phyloP scores from a whole-genome alignment of 1,284 basidiomycete genomes.

The Rhodotorula sp. region DNA sequence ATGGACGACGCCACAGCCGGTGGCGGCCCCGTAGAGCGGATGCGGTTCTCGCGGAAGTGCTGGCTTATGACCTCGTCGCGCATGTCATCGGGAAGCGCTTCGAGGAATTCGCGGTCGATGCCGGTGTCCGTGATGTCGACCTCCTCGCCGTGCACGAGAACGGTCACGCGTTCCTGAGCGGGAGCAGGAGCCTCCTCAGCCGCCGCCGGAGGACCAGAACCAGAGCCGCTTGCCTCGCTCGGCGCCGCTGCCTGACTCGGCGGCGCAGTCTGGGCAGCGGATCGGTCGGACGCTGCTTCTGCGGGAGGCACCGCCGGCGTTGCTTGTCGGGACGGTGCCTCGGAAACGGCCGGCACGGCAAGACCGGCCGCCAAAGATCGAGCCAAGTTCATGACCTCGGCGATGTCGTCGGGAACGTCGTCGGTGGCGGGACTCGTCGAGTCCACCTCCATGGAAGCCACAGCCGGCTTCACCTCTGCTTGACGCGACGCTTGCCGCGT shows the following conservation, averaged over 20 bases:
- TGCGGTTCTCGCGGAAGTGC: constrained; percentile 79
- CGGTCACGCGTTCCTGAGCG: constrained; percentile 63
- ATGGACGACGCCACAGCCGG: constrained; percentile 72
- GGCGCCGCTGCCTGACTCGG: neutral
- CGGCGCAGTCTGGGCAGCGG: too few relatives aligned
- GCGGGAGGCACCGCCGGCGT: constrained; percentile 3
- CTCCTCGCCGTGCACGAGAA: constrained; percentile 84
- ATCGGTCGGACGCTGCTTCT: neutral
- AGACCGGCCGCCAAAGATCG: constrained; percentile 45
- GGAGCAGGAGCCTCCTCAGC: neutral
- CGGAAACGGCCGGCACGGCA: constrained; percentile 40
- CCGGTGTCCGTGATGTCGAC: constrained; percentile 99
- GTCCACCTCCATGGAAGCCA: constrained; percentile 21
- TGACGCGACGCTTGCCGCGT: constrained; percentile 47
- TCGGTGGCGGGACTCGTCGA: constrained; percentile 1
- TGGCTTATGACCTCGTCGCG: constrained; percentile 97
- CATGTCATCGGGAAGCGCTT: constrained; percentile 98
- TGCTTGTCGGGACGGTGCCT: constrained; percentile 14
- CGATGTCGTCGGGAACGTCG: constrained; percentile 38
- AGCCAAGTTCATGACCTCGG: constrained; percentile 43
- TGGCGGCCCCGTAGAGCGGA: constrained; percentile 54
- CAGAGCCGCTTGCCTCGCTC: constrained; percentile 16
- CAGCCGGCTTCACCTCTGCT: constrained; percentile 37
- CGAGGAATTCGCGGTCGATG: constrained; percentile 96
- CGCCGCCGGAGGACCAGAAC: neutral